These are phyloP conservation scores for Fusarium floridanum DNA, from an alignment of 2,329 filamentous ascomycete genomes.

Conservation along the genomic window DNA sequence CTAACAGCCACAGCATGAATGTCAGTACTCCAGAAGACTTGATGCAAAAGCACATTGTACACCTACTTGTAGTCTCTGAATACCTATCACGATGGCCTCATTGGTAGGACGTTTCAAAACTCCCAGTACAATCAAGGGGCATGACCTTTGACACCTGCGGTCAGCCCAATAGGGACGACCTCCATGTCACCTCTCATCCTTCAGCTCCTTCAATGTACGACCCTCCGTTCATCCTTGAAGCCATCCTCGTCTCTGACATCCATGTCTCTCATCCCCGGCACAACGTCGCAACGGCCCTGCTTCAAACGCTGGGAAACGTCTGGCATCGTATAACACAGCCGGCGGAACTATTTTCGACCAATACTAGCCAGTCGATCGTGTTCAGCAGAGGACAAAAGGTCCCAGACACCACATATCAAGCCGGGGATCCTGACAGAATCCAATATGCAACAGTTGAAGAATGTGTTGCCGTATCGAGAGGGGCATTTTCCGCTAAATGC, in stretches of 20 bases:
- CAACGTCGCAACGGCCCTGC: constrained; percentile 15
- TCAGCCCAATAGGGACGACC: neutral
- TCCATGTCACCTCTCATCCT: neutral
- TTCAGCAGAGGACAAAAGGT: neutral
- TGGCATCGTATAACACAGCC: neutral
- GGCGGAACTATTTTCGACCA: neutral
- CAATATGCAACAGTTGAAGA: neutral
- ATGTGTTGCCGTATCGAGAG: neutral
- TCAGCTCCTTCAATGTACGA: neutral
- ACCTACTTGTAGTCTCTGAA: neutral
- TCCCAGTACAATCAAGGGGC: neutral
- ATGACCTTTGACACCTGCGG: neutral
- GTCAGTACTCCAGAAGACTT: neutral
- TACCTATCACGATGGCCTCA: neutral
- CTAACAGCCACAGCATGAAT: neutral
- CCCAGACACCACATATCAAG: neutral
- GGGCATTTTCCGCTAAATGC: neutral
- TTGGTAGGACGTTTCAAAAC: neutral
- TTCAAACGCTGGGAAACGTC: neutral
- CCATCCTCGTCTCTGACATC: neutral
- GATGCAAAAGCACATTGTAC: neutral
- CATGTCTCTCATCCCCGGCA: constrained; percentile 6
- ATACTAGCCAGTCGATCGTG: neutral
- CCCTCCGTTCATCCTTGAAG: neutral
- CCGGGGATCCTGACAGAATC: neutral